Evolutionary conservation across 164 flowering plant genomes (phyloP), one percentile per base, ranked within the genome.

Genomic region (Tinospora cordifolia): DNA sequence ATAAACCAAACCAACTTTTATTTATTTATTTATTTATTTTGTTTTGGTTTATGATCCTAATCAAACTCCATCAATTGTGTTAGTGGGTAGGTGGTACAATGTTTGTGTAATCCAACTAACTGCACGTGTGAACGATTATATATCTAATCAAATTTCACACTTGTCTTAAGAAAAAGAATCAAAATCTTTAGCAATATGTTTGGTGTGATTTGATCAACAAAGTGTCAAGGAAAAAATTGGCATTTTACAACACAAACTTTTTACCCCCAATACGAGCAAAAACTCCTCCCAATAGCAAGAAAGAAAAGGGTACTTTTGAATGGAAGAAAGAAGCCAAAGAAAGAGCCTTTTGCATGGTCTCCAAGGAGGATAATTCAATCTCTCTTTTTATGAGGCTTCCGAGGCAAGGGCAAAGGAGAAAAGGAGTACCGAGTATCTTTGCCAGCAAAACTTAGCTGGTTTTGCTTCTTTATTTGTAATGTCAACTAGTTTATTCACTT

Each of bases 281-380:
- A 65, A 2, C 47, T 8, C 47, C 68, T 65, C 21, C 40, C 49
- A 34, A n/a, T 6, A 51, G 13, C 25, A 41, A 65, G 47, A 65
- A 39, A 39, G 9, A 39, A 65, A 17, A 22, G 22, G 70, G 74
- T 71, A 68, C 78, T 73, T 84, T 73, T 75, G 63, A 67, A 49
- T 27, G 62, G 65, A 72, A 75, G 65, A 63, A 72, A 75, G 68
- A 73, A 78, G 74, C 84, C 59, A 51, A 51, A 51, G 59, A 51
- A n/a, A n/a, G n/a, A n/a, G 22, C 21, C 59, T 51, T 51, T 78
- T 84, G 88, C 89, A 83, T 84, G 88, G 90, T 87, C 89, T 86
- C 83, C 87, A 72, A 86, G 87, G 59, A 80, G 40, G 30, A 78
- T 80, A 26, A 84, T 85, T 84, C 74, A 79, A 69, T 77, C 79